phyloP scores from a whole-genome alignment of 306 rosid species.

The Acacia confusa region DNA sequence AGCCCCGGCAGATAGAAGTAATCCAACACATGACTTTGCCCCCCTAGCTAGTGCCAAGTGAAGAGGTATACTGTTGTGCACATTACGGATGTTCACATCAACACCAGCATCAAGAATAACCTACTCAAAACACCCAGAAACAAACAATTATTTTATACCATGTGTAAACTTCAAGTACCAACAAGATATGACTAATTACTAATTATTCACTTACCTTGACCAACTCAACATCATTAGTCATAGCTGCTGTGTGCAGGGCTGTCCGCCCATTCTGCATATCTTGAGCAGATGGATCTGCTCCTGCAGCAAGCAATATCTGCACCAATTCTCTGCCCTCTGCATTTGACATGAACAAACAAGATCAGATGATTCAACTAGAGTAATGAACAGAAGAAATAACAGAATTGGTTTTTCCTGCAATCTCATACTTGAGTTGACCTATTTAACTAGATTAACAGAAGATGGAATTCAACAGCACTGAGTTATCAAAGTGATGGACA shows the following conservation, averaged over 20 bases:
- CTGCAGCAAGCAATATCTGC: slow-evolving; percentile 80
- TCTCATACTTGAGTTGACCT: neutral
- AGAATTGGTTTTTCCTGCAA: neutral
- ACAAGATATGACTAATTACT: slow-evolving; percentile 21
- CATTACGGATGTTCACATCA: slow-evolving; percentile 86
- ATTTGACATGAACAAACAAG: slow-evolving; percentile 30
- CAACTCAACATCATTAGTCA: slow-evolving; percentile 87
- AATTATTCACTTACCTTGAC: slow-evolving; percentile 60
- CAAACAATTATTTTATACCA: neutral
- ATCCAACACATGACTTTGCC: slow-evolving; percentile 86
- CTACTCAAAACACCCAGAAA: slow-evolving; percentile 49
- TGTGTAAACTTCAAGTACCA: slow-evolving; percentile 17
- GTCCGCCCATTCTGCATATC: slow-evolving; percentile 93
- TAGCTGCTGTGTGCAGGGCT: slow-evolving; percentile 91
- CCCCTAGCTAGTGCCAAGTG: slow-evolving; percentile 98
- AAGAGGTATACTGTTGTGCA: slow-evolving; percentile 91
- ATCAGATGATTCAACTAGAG: slow-evolving; percentile 23
- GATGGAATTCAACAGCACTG: neutral
- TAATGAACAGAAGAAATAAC: slow-evolving; percentile 11
- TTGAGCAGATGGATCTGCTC: slow-evolving; percentile 91
- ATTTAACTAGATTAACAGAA: neutral
- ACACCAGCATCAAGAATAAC: slow-evolving; percentile 91
- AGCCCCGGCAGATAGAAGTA: slow-evolving; percentile 90
- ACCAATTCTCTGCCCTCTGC: slow-evolving; percentile 95
- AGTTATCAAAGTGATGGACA: slow-evolving; percentile 15